Conservation (phyloP, 202 grass and related monocot genomes). For the Schoenoplectus tabernaemontani region DNA sequence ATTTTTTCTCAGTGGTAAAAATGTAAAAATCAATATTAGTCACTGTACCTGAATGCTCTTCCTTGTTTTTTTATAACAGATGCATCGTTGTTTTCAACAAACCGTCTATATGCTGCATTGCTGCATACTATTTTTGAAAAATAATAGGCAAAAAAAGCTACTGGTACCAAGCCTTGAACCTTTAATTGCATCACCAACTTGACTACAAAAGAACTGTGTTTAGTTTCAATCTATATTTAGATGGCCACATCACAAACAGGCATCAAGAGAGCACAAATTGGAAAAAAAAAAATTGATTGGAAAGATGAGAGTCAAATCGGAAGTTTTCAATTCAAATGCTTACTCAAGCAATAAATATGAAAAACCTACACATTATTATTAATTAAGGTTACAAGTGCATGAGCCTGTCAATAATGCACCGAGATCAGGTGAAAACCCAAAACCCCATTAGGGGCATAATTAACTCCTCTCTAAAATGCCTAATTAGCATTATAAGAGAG, state of each 20-base stretch:
- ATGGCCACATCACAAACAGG: background rate
- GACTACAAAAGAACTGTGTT: background rate
- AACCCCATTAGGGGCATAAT: conserved; percentile 13
- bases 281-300: background rate
- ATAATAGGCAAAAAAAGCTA: background rate
- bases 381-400: conserved; percentile 22
- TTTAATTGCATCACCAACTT: background rate
- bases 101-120: background rate
- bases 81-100: background rate
- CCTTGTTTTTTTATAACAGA: background rate
- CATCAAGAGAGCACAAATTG: background rate
- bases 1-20: background rate
- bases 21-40: background rate
- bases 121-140: background rate
- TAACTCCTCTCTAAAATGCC: conserved; percentile 7
- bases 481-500: background rate
- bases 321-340: background rate
- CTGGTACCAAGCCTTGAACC: background rate
- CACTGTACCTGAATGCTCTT: background rate
- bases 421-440: background rate
- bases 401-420: conserved; percentile 12
- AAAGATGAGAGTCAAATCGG: too few relatives aligned
- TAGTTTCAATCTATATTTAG: background rate
- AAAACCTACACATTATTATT: background rate
- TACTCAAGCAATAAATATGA: background rate